These are phyloP conservation scores for Yamadazyma dushanensis DNA, from an alignment of 1,139 yeast species.

Conservation along the genomic window DNA sequence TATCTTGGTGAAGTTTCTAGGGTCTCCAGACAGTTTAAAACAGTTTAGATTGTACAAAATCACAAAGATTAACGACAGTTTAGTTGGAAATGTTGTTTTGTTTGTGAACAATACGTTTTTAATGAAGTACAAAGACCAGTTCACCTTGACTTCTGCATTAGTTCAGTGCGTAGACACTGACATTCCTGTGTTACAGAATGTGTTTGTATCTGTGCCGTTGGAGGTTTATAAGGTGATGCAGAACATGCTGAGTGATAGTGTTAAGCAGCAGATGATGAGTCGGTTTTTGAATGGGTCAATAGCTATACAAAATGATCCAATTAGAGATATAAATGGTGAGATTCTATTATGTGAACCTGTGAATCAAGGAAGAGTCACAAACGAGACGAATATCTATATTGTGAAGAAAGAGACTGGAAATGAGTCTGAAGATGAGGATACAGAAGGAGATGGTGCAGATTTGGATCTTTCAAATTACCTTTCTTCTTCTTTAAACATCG, in stretches of 20 bases:
- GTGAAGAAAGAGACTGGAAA: constrained; percentile 29
- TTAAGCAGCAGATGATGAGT: constrained; percentile 28
- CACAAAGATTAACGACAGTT: constrained; percentile 26
- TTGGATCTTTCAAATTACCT: constrained; percentile 40
- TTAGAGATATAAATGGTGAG: constrained; percentile 47
- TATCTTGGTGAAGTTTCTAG: constrained; percentile 40
- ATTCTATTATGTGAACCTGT: constrained; percentile 71
- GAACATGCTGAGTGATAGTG: constrained; percentile 22
- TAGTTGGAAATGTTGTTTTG: constrained; percentile 26
- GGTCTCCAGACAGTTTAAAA: constrained; percentile 44
- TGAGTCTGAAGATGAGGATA: constrained; percentile 10
- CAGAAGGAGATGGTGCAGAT: constrained; percentile 14
- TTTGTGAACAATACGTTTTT: constrained; percentile 42
- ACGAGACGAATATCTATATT: constrained; percentile 51
- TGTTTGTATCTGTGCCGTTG: constrained; percentile 45
- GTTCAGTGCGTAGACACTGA: constrained; percentile 29
- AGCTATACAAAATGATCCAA: constrained; percentile 32
- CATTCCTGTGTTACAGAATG: constrained; percentile 31
- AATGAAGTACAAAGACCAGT: constrained; percentile 27
- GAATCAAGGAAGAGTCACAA: constrained; percentile 58
- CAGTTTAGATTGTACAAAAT: constrained; percentile 38
- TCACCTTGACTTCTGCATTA: constrained; percentile 35
- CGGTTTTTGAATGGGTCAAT: constrained; percentile 35
- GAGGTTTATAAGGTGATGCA: constrained; percentile 43
- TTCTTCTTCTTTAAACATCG: constrained; percentile 30